Evolutionary conservation across 1,284 basidiomycete species (phyloP), one percentile per base, ranked within the genome.

Genomic region (Malassezia yamatoensis): DNA sequence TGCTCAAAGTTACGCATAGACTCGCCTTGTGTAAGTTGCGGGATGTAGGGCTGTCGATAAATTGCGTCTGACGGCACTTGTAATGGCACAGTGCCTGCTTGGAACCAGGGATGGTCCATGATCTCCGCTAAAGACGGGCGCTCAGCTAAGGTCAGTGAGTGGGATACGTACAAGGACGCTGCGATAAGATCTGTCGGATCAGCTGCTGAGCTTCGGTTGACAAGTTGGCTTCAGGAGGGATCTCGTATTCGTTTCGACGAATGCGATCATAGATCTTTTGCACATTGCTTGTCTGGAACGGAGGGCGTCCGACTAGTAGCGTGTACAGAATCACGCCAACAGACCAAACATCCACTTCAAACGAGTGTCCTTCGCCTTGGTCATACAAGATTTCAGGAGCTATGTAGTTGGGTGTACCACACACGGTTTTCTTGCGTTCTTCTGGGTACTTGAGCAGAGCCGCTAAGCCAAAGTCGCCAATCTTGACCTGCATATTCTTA

Each of bases 371-470:
- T 65, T 90, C 91, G 24, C 85, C 88, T 41, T 87, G 88, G 75
- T 96, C 90, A 75, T 96, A 96, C 58, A 98, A 78, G 34, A 98
- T 90, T 75, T 98, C 93, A 0, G 93, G 94, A 0, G 94, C 94
- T 64, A 98, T 96, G 76, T 98, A 96, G 75, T 98, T 96, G 1
- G 93, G 94, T 1, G 93, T 98, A 6, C 93, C 94, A 68, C 93
- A 96, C 47, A 96, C 93, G 0, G 93, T 98, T 83, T 94, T 96
- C 80, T 96, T 96, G 65, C 93, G 79, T 76, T 98, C 94, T 1
- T 91, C 91, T 10, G 87, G 87, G 74, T 85, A 90, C 77, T 96
- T 91, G 52, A 98, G 93, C 53, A 98, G 81, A 1, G 94, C 93
- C 0, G 94, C 93, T 18, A 98, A 80, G 10, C 94, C 93, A 77